Evolutionary conservation across 2,329 filamentous ascomycete genomes (phyloP).

Genomic region (Diaporthe destruens): DNA sequence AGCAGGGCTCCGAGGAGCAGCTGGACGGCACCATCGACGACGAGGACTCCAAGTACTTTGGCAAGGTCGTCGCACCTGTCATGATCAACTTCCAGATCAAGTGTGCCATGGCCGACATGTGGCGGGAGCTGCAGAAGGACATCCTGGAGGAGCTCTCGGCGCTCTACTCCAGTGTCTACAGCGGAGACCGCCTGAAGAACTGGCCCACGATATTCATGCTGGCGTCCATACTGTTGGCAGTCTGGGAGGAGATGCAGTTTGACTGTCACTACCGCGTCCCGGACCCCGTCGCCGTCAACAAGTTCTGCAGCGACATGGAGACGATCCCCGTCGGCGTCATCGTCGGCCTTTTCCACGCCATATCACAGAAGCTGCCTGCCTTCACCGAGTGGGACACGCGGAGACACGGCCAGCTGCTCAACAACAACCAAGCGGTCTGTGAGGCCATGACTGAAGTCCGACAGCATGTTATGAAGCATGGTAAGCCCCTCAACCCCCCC

Average conservation of each 20-base stretch:
- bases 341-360: constrained; percentile 95
- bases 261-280: constrained; percentile 96
- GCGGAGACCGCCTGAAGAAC: constrained; percentile 96
- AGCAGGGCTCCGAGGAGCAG: constrained; percentile 82
- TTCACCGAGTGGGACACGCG: constrained; percentile 95
- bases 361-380: constrained; percentile 93
- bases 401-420: constrained; percentile 90
- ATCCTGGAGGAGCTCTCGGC: constrained; percentile 92
- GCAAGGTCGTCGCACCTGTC: constrained; percentile 91
- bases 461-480: constrained; percentile 92
- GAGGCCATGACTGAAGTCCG: constrained; percentile 97
- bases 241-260: constrained; percentile 99
- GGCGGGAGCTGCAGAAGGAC: constrained; percentile 96
- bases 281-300: constrained; percentile 85
- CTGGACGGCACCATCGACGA: constrained; percentile 88
- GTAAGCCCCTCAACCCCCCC: constrained; percentile 68
- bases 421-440: constrained; percentile 92
- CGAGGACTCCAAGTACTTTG: constrained; percentile 86
- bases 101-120: constrained; percentile 96
- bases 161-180: constrained; percentile 98
- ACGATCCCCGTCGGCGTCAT: constrained; percentile 95
- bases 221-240: constrained; percentile 89
- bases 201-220: constrained; percentile 99
- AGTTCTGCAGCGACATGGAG: constrained; percentile 98
- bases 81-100: constrained; percentile 99